phyloP scores from a whole-genome alignment of 108 stramenopile genomes.

The Cafeteria roenbergensis region DNA sequence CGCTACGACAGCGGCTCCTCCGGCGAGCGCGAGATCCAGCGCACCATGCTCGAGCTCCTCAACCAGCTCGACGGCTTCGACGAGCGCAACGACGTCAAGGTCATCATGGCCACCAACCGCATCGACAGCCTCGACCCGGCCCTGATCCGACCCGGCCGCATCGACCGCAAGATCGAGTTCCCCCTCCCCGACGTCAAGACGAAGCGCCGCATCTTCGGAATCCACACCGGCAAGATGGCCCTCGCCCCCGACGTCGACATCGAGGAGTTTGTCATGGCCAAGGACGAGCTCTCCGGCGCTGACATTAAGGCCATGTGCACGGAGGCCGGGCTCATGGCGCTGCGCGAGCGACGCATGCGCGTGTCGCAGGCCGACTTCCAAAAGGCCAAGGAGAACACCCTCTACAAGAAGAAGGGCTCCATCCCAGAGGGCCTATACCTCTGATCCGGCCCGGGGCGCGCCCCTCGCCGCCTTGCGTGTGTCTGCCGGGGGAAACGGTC shows the following conservation, averaged over 20 bases:
- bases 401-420: constrained; percentile 97
- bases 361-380: constrained; percentile 71
- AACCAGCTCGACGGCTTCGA: constrained; percentile 99
- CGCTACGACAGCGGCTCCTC: constrained; percentile 79
- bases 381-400: constrained; percentile 96
- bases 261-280: constrained; percentile 88
- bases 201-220: constrained; percentile 92
- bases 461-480: too few relatives aligned
- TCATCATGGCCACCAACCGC: constrained; percentile 98
- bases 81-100: constrained; percentile 93
- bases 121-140: constrained; percentile 96
- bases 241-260: constrained; percentile 88
- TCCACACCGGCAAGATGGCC: constrained; percentile 85
- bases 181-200: constrained; percentile 92
- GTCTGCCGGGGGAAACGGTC: too few relatives aligned
- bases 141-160: constrained; percentile 91
- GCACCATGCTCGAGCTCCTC: constrained; percentile 96
- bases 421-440: constrained; percentile 86
- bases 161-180: constrained; percentile 99
- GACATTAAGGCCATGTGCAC: constrained; percentile 98
- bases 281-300: constrained; percentile 94
- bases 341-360: constrained; percentile 96
- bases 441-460: constrained; percentile 23
- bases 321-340: constrained; percentile 92
- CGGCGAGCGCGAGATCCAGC: constrained; percentile 91